phyloP scores from a whole-genome alignment of 1,284 basidiomycete genomes.

The Heterobasidion occidentale region DNA sequence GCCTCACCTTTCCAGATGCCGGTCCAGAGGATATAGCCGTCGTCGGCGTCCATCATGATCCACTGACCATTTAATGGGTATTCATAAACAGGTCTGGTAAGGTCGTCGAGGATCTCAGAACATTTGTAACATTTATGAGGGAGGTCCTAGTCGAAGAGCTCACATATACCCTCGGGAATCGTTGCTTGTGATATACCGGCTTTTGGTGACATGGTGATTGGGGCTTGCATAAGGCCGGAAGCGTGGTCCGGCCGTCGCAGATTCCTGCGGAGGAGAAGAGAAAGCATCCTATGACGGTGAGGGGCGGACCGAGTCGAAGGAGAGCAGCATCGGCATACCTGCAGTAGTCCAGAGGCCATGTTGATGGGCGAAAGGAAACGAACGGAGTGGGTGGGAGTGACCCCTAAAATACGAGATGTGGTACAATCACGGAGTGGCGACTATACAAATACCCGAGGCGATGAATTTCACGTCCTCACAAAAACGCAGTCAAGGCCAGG shows the following conservation, averaged over 20 bases:
- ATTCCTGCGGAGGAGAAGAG: constrained; percentile 34
- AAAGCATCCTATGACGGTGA: constrained; percentile 37
- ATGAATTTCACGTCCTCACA: background rate
- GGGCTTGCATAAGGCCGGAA: constrained; percentile 72
- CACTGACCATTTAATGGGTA: constrained; percentile 82
- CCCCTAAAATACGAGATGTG: constrained; percentile 7
- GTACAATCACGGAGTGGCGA: constrained; percentile 14
- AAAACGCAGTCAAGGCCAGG: background rate
- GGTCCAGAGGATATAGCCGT: constrained; percentile 82
- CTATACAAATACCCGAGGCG: constrained; percentile 12
- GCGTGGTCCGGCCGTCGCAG: constrained; percentile 34
- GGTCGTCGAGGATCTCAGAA: background rate
- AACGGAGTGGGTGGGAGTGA: constrained; percentile 4
- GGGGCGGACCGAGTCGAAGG: constrained; percentile 1
- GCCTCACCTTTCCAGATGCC: constrained; percentile 79
- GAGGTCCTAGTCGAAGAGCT: constrained; percentile 14
- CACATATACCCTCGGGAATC: constrained; percentile 84
- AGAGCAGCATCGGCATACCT: constrained; percentile 17
- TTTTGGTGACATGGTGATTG: constrained; percentile 75
- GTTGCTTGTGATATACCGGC: constrained; percentile 80
- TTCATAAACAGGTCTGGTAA: constrained; percentile 70
- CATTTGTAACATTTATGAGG: background rate
- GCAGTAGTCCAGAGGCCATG: constrained; percentile 22
- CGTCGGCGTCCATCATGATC: constrained; percentile 91
- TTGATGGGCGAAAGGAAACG: constrained; percentile 7